Evolutionary conservation across 176 grass and related monocot species (phyloP), one percentile per base, ranked within the genome.

Genomic region (Bromus sterilis): DNA sequence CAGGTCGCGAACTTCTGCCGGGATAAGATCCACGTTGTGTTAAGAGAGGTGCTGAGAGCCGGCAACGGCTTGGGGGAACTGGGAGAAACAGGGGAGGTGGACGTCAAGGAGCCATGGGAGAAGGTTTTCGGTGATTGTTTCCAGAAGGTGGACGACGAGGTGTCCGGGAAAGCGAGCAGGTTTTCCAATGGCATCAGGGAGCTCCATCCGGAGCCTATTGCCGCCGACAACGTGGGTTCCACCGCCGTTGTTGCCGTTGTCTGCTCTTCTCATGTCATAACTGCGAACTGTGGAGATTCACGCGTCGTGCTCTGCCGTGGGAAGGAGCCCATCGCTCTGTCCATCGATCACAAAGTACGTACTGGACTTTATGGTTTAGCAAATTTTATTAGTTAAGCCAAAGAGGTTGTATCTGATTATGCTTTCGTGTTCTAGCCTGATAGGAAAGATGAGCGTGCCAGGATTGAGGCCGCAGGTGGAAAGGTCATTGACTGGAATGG

Each of bases 401-500:
- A 48, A 26, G n/a, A n/a, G n/a, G n/a, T 31, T 26, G 23, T 49
- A 21, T 79, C 64, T 64, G 77, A 80, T 70, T 41, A 62, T 84
- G 62, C 20, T 66, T 80, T 81, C 40, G 2, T 89, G 18, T 41
- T 86, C 82, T 51, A 97, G 93, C 91, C 90, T 31, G 85, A 91
- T 62, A 89, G 88, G 70, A 67, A 93, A 74, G 88, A 93, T 53
- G 91, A 97, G 23, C 78, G 72, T 40, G 62, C 83, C 25, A 91
- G 93, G 83, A 97, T 97, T 83, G 86, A 97, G 78, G 86, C 88
- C 10, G 83, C 87, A 35, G 94, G 88, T 71, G 94, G 94, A 65
- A 74, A 74, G 66, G 78, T 97, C 80, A 78, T 97, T 80, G 56
- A 88, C 62, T 97, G 91, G 91, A 85, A 91, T 64, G 88, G 90